Evolutionary conservation across 441 rosid genomes (phyloP), one percentile per base, ranked within the genome.

Genomic region (Eutrema salsugineum): DNA sequence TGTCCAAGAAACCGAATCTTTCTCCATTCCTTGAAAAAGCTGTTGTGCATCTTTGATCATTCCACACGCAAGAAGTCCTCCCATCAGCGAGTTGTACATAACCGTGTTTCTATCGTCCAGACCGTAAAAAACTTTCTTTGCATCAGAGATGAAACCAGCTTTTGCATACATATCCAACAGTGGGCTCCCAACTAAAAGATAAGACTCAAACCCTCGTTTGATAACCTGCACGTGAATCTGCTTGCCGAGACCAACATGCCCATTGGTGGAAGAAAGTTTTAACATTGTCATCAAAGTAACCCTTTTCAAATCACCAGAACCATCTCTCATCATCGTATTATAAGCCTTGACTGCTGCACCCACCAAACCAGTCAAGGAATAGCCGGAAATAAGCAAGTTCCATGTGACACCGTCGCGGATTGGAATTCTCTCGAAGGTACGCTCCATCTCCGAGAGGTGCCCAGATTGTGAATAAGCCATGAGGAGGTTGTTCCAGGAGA

Each of bases 121-220:
- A 72, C 81, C 85, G 62, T 86, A 74, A 64, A 95, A 93, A 68
- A 81, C 88, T 71, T 20, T 71, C 67, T 83, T 85, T 2, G 98
- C 96, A 69, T 89, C 89, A 70, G 62, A 73, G 70, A 95, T 72
- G 7, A 79, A 48, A 48, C 94, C 92, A 55, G 62, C 44, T 79
- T 93, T 91, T 5, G 95, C 85, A 78, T 93, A 93, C 98, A 93
- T 88, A 80, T 91, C 93, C 60, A 91, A 73, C 87, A 93, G 68
- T 60, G 97, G 85, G 66, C 97, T 88, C 24, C 90, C 87, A 54
- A 93, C 93, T 38, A 82, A 82, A 68, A 82, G 82, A 80, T 82
- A 82, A n/a, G 79, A 81, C 63, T 72, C 81, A 81, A 89, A 91
- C 66, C 98, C 99, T 36, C 85, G 82, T 76, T 81, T 91, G 72